Conservation (phyloP, 83 land plant species). For the Thuja plicata region DNA sequence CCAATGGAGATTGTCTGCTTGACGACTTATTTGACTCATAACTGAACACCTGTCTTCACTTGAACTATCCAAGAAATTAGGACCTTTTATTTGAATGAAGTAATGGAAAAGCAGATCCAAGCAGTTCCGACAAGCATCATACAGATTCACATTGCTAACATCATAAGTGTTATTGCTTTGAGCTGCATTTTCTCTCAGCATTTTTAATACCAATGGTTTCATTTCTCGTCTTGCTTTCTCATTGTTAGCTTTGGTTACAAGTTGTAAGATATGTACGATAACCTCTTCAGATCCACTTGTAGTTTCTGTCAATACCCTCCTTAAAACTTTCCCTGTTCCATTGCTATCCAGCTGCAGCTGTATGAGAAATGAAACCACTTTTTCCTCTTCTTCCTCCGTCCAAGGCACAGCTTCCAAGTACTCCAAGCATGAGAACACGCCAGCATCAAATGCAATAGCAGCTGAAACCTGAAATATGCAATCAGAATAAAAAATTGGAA, state of each 20-base stretch:
- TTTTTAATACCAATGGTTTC: constrained; percentile 53
- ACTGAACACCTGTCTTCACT: constrained; percentile 44
- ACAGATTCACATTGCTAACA: constrained; percentile 57
- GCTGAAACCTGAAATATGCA: constrained; percentile 50
- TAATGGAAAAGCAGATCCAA: constrained; percentile 36
- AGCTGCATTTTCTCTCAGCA: constrained; percentile 56
- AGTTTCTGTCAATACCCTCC: constrained; percentile 43
- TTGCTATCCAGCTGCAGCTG: constrained; percentile 45
- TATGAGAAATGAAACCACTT: constrained; percentile 40
- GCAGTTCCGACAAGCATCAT: constrained; percentile 69
- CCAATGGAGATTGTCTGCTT: constrained; percentile 89
- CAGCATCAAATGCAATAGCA: constrained; percentile 58
- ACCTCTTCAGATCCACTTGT: constrained; percentile 30
- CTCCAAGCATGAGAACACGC: constrained; percentile 58
- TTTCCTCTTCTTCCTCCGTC: constrained; percentile 79
- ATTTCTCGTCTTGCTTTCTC: constrained; percentile 82
- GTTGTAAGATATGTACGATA: constrained; percentile 18
- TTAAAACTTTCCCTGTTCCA: constrained; percentile 36
- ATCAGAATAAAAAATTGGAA: neutral
- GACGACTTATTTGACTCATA: constrained; percentile 64
- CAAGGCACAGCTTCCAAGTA: constrained; percentile 77
- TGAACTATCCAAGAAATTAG: constrained; percentile 42
- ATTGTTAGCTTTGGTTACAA: constrained; percentile 59
- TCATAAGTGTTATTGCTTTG: constrained; percentile 25
- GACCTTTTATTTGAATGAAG: constrained; percentile 26